Conservation (phyloP, 1,139 yeast species). For the Candida glucosophila region DNA sequence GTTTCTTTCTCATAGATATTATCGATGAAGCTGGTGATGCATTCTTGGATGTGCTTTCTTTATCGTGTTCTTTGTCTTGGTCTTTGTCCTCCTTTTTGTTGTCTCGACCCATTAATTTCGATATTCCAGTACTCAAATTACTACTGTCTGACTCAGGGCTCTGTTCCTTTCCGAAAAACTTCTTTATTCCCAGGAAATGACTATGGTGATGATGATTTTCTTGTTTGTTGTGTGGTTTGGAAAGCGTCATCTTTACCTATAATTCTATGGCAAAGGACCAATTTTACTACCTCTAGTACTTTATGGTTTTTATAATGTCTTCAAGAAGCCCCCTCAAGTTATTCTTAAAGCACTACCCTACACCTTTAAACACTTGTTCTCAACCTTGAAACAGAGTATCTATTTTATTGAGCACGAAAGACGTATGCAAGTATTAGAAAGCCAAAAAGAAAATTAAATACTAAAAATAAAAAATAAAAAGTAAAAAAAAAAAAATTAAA, state of each 20-base stretch:
- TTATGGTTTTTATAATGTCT: no score
- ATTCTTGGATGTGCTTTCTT: constrained; percentile 3
- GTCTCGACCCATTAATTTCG: constrained; percentile 19
- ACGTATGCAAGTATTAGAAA: neutral
- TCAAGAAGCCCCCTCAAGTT: no score
- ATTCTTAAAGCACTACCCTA: no score
- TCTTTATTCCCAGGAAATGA: constrained; percentile 12
- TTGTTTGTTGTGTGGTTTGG: neutral
- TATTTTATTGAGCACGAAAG: no score
- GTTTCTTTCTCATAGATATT: constrained; percentile 20
- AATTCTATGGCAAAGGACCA: no score
- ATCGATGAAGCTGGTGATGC: constrained; percentile 17
- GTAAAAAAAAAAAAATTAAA: no score
- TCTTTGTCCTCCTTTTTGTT: constrained; percentile 5
- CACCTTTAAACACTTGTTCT: no score
- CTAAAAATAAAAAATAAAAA: no score
- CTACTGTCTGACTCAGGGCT: constrained; percentile 5
- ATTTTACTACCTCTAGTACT: no score
- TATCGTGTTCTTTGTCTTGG: no score
- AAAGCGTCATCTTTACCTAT: neutral
- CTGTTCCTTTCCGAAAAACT: constrained; percentile 16
- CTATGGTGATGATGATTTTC: constrained; percentile 4
- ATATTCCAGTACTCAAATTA: constrained; percentile 15
- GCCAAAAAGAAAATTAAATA: no score
- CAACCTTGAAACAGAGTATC: no score